Base-by-base conservation (phyloP, 208 protist species). In the Plasmodiophora brassicae region DNA sequence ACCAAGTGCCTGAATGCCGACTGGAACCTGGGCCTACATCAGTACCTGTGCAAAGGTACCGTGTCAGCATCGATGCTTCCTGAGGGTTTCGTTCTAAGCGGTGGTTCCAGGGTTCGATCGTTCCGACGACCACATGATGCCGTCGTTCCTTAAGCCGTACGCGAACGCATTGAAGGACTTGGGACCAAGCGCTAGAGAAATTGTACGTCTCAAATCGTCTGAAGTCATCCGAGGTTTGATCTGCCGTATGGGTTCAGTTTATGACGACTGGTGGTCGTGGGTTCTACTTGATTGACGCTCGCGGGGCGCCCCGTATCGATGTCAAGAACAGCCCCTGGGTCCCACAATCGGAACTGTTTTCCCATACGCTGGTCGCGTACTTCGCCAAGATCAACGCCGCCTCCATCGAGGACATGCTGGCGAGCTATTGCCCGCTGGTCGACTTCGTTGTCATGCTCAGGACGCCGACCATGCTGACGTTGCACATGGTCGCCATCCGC, bases 11-110 rank as follows among this genome's bases (percentile, higher is more conserved):
- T 78, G 65, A 78, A 78, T 32, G 5, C 20, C n/a, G 65, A 78
- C 41, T 78, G 65, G 65, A 78, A 78, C 41, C 65, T n/a, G 14
- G 65, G 65, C 5, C 65, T 78, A 8, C 65, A 78, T 78, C 65
- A n/a, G 14, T n/a, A 14, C 10, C 20, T 78, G 20, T 78, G 65
- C n/a, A 78, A 78, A 32, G 65, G 65, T 38, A 38, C 65, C n/a
- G n/a, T n/a, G n/a, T n/a, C n/a, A n/a, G n/a, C n/a, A n/a, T n/a
- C n/a, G n/a, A n/a, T n/a, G n/a, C n/a, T n/a, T n/a, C n/a, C n/a
- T n/a, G n/a, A n/a, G n/a, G n/a, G n/a, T n/a, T n/a, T n/a, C n/a
- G n/a, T n/a, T n/a, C n/a, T n/a, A n/a, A n/a, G n/a, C n/a, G n/a
- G n/a, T n/a, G n/a, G n/a, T n/a, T n/a, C n/a, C n/a, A n/a, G n/a